Percentiles rank a stretch among this genome's conserved stretches.
Conservation (phyloP, 2,329 filamentous ascomycete species). For the Beauveria scarabaeidicola region DNA sequence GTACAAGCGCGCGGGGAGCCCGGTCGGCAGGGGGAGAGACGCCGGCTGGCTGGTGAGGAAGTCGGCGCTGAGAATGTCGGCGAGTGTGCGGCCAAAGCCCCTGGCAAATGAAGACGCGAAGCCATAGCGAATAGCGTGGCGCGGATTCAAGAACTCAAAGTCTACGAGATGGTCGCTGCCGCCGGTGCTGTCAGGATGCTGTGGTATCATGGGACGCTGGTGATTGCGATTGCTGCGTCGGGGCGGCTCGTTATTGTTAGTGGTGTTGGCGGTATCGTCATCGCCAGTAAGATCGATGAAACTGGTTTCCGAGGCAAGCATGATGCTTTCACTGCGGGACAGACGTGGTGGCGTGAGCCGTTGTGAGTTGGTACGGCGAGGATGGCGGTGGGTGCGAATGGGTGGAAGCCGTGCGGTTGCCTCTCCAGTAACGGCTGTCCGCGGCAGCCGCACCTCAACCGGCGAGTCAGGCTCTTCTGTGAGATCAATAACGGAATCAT, state of each 20-base stretch:
- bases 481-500: conserved; percentile 37
- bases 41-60: not conserved
- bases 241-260: conserved; percentile 8
- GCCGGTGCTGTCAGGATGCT: not conserved
- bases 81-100: conserved; percentile 14
- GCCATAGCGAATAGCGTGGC: conserved; percentile 9
- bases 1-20: conserved; percentile 6
- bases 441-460: conserved; percentile 26
- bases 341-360: conserved; percentile 33
- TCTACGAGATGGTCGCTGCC: conserved; percentile 19
- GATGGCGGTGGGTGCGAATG: conserved; percentile 23
- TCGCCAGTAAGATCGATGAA: conserved; percentile 48
- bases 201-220: conserved; percentile 9
- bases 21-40: not conserved
- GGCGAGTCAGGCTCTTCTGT: conserved; percentile 44
- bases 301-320: conserved; percentile 24
- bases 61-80: conserved; percentile 3
- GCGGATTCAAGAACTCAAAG: conserved; percentile 17
- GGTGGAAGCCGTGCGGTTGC: not conserved
- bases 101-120: conserved; percentile 16
- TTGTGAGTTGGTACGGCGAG: conserved; percentile 33
- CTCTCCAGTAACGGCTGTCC: not conserved
- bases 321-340: conserved; percentile 36
- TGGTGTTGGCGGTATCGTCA: conserved; percentile 17
- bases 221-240: conserved; percentile 8